Percentiles rank a stretch among this genome's conserved stretches.
phyloP scores from a whole-genome alignment of 1,139 yeast genomes.

The Saccharomyces pastorianus region DNA sequence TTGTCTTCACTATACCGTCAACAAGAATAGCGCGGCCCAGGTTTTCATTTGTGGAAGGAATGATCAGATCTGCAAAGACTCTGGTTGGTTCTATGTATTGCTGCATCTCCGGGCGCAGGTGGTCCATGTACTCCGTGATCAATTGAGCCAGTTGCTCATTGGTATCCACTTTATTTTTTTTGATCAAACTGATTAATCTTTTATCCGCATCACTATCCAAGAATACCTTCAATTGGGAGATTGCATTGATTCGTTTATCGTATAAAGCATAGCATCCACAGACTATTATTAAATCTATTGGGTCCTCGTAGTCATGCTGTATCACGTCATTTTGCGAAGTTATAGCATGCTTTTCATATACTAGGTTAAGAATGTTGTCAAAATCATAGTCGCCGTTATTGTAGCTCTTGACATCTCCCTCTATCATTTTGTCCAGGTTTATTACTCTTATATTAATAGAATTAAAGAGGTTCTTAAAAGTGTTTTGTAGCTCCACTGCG shows the following conservation, averaged over 20 bases:
- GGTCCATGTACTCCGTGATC: conserved; percentile 51
- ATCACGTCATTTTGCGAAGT: conserved; percentile 1
- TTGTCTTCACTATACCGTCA: conserved; percentile 54
- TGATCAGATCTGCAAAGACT: conserved; percentile 69
- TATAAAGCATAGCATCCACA: conserved; percentile 79
- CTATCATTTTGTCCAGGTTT: conserved; percentile 34
- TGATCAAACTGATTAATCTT: conserved; percentile 68
- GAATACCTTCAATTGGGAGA: conserved; percentile 62
- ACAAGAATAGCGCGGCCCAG: conserved; percentile 59
- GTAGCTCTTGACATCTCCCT: conserved; percentile 9
- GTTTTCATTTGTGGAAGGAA: conserved; percentile 48
- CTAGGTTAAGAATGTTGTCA: conserved; percentile 24
- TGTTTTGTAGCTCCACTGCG: conserved; percentile 18
- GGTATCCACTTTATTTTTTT: conserved; percentile 30
- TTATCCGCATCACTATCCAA: conserved; percentile 85
- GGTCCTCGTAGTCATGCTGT: background rate
- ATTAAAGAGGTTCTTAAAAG: conserved; percentile 20
- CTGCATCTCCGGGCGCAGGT: conserved; percentile 67
- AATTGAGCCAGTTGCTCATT: conserved; percentile 40
- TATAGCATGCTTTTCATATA: conserved; percentile 12
- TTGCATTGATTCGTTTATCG: conserved; percentile 47
- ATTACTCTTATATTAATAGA: conserved; percentile 34
- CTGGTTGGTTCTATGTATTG: conserved; percentile 69
- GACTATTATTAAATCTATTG: conserved; percentile 42
- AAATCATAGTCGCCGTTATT: conserved; percentile 35